Evolutionary conservation across 2,329 filamentous ascomycete genomes (phyloP).

Genomic region (Aspergillus awamori): DNA sequence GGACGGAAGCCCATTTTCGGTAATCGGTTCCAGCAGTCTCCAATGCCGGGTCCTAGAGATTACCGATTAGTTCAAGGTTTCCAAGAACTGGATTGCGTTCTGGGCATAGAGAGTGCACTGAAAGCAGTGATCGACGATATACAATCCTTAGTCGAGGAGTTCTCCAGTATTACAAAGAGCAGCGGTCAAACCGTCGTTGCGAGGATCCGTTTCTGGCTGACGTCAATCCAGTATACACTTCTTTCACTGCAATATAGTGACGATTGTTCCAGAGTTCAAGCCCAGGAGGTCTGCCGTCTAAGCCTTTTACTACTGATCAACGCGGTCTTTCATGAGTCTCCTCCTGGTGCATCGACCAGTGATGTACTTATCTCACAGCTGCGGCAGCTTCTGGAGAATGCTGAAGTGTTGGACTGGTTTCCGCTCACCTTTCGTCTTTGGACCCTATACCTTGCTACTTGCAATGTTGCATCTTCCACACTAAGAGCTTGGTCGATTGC

Average conservation of each 20-base stretch:
- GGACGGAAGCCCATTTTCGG: not conserved
- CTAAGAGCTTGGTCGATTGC: not conserved
- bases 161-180: not conserved
- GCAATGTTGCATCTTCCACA: not conserved
- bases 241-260: not conserved
- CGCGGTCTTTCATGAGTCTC: not conserved
- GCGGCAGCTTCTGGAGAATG: not conserved
- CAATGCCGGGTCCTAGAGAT: not conserved
- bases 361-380: not conserved
- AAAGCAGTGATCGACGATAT: not conserved
- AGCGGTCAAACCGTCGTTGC: not conserved
- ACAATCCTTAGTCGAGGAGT: not conserved
- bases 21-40: not conserved
- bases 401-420: not conserved
- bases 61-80: not conserved
- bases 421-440: not conserved
- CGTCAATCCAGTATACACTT: not conserved
- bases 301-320: not conserved
- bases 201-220: not conserved
- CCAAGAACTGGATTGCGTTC: not conserved
- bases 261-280: not conserved
- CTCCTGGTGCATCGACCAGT: not conserved
- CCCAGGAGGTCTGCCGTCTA: not conserved
- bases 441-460: not conserved
- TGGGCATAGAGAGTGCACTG: not conserved